Base-by-base conservation (phyloP, 2,329 filamentous ascomycete genomes). In the Cordyceps cicadae region DNA sequence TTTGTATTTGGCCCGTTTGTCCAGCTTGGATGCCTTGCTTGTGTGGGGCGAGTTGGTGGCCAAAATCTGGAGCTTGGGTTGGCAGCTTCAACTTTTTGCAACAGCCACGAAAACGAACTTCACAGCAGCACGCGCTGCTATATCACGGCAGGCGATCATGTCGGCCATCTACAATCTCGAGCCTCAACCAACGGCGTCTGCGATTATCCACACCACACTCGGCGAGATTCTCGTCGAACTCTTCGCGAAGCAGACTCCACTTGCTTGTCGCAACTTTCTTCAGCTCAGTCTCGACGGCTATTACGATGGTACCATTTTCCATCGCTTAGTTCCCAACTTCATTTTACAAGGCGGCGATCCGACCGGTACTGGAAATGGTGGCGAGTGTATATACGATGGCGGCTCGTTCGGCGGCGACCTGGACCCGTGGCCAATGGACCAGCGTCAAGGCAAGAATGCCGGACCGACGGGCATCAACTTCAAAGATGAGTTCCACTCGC, bases 301-400 rank as follows among this genome's bases (percentile, higher is more conserved):
- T 79, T 99, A 97, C 78, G 87, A 91, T 68, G 87, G 88, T 70
- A 97, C 92, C 0, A 87, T 94, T 64, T 99, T 99, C 76, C 94
- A 99, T 76, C 90, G 94, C 26, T 81, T 97, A 6, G 87, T 96
- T 0, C 90, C 92, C 0, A 89, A 89, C 56, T 99, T 99, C 74
- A 90, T 99, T 64, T 78, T 97, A 12, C 94, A 99, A 70, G 94
- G 93, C 34, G 94, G 94, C 60, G 94, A 99, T 68, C 93, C 94
- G 0, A 96, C 92, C 0, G 92, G 92, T 26, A 96, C 92, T 0
- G 93, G 93, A 14, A 87, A 90, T 67, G 94, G 94, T 60, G 94
- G 94, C 51, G 90, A 95, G 70, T 92, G 88, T 37, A 96, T 96
- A 67, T 95, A 92, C 75, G 89, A 96, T 76, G 87, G 91, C 72